phyloP scores from a whole-genome alignment of 805 yeast genomes.

The Blastobotrys attinorum region DNA sequence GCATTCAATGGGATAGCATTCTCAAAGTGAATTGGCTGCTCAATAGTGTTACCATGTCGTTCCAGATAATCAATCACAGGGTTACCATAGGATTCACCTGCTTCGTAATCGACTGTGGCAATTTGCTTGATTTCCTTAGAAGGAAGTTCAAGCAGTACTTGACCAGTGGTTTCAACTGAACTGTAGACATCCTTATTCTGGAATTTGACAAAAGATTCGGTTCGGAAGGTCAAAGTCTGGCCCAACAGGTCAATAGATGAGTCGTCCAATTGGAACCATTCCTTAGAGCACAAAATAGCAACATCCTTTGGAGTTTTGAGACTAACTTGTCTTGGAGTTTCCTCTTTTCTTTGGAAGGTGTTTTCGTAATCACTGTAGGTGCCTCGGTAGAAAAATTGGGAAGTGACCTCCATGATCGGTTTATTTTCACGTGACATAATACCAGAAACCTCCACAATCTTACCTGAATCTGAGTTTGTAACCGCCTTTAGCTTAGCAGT shows the following conservation, averaged over 20 bases:
- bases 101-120: constrained; percentile 78
- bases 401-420: constrained; percentile 88
- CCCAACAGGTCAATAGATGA: constrained; percentile 58
- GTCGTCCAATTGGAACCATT: constrained; percentile 86
- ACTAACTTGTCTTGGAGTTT: constrained; percentile 76
- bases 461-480: constrained; percentile 85
- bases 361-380: constrained; percentile 77
- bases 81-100: constrained; percentile 91
- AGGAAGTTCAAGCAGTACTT: constrained; percentile 79
- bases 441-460: constrained; percentile 92
- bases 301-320: constrained; percentile 76
- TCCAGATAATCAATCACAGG: constrained; percentile 92
- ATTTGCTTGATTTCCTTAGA: constrained; percentile 81
- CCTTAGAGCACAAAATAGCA: constrained; percentile 89
- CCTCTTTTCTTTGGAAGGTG: constrained; percentile 82
- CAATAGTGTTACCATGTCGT: constrained; percentile 88
- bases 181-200: constrained; percentile 69
- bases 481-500: constrained; percentile 83
- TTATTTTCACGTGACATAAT: constrained; percentile 65
- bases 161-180: constrained; percentile 77
- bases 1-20: constrained; percentile 77
- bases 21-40: constrained; percentile 88
- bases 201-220: constrained; percentile 75
- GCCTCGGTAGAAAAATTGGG: constrained; percentile 96
- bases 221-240: constrained; percentile 81